phyloP scores from a whole-genome alignment of 2,329 filamentous ascomycete genomes.

The Blastomyces percursus region DNA sequence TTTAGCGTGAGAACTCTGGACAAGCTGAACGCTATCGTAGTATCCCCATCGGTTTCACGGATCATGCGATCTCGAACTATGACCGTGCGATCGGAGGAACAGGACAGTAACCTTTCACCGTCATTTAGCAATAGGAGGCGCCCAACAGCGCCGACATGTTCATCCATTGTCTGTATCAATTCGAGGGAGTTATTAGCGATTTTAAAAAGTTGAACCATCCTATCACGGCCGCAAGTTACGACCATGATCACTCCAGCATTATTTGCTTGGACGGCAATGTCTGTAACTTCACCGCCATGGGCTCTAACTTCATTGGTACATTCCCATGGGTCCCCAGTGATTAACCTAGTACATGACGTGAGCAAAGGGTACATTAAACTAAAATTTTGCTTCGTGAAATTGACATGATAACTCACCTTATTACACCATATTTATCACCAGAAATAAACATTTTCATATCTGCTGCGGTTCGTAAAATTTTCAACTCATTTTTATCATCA shows the following conservation, averaged over 20 bases:
- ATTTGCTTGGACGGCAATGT: slow-evolving; percentile 60
- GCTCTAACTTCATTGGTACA: slow-evolving; percentile 66
- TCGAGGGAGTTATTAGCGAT: slow-evolving; percentile 50
- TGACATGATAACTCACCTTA: slow-evolving; percentile 40
- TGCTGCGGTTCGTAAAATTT: slow-evolving; percentile 47
- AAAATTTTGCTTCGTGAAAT: not conserved
- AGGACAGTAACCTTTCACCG: slow-evolving; percentile 64
- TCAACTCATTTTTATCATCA: slow-evolving; percentile 46
- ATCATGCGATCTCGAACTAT: slow-evolving; percentile 69
- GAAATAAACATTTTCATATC: slow-evolving; percentile 60
- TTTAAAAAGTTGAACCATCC: slow-evolving; percentile 85
- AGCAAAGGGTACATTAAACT: slow-evolving; percentile 11
- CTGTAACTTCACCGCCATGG: slow-evolving; percentile 74
- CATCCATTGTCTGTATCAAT: slow-evolving; percentile 80
- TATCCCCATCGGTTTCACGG: slow-evolving; percentile 45
- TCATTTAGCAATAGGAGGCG: slow-evolving; percentile 65
- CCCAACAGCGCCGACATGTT: slow-evolving; percentile 79
- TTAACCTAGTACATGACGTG: slow-evolving; percentile 19
- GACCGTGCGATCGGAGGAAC: slow-evolving; percentile 76
- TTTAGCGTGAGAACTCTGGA: slow-evolving; percentile 70
- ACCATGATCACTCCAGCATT: slow-evolving; percentile 51
- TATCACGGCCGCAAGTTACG: slow-evolving; percentile 75
- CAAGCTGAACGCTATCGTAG: slow-evolving; percentile 64
- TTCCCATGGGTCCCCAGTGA: slow-evolving; percentile 43
- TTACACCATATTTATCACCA: slow-evolving; percentile 75